Base-by-base conservation (phyloP, 78 protist genomes). In the Chrysochromulina parva region DNA sequence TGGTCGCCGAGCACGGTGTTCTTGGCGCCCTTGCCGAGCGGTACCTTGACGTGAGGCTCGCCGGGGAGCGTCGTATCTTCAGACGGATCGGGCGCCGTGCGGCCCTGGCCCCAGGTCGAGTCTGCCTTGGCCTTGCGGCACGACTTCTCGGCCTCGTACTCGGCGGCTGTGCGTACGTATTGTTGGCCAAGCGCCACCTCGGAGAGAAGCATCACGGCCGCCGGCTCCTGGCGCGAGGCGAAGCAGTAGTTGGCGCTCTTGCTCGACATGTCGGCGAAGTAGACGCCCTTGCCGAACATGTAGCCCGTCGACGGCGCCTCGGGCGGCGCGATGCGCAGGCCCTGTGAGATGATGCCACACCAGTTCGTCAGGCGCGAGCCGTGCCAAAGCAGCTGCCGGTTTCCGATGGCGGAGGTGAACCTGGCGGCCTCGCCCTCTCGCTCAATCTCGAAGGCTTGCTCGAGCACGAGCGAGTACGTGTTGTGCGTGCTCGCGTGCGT, bases 301-400 rank as follows among this genome's bases (percentile, higher is more conserved):
- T 91, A 91, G 48, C 98, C 99, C 0, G 98, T 88, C 19, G 57
- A 93, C 11, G 97, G 98, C 22, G 98, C 98, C 57, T 97, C 97
- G 1, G 98, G 97, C 58, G 99, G 98, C 9, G 98, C 97, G 65
- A 97, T 96, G 71, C 97, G 94, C 73, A 97, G 96, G 6, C 97
- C 96, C 53, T 48, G 47, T 14, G 65, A 28, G 71, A 95, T 67
- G 55, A 97, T 97, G 3, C 97, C 97, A 53, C 94, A 93, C 74
- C 78, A 96, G 91, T 98, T 98, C 11, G 95, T 87, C 9, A 90
- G 58, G 71, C 95, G 85, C 17, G 93, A 69, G 38, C 98, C 98
- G 95, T 98, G 99, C 98, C 98, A 98, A 14, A 97, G 93, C 55
- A 97, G 86, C 91, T 55, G 88, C 22, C 89, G 93, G 95, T 97